Evolutionary conservation across 1,139 yeast genomes (phyloP).

Genomic region (Candida labiduridarum): DNA sequence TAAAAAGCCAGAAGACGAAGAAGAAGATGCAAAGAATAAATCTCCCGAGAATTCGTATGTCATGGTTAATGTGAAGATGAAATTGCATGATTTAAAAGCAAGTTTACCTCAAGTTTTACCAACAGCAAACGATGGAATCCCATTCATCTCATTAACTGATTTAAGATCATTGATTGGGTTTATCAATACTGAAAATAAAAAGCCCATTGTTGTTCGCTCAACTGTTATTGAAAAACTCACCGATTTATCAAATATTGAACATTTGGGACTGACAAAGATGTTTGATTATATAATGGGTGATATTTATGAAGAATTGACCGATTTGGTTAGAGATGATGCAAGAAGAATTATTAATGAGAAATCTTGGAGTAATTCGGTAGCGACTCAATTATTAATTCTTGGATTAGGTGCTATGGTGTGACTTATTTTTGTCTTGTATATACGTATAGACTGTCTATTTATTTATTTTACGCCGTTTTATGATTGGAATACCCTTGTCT

Average conservation of each 20-base stretch:
- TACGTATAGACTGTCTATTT: constrained; percentile 1
- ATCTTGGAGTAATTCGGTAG: constrained; percentile 64
- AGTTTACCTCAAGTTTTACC: constrained; percentile 57
- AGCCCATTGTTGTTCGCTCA: constrained; percentile 49
- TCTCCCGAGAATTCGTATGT: constrained; percentile 41
- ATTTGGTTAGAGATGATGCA: constrained; percentile 55
- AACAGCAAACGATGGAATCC: constrained; percentile 42
- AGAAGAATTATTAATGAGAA: constrained; percentile 46
- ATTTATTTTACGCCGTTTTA: constrained; percentile 46
- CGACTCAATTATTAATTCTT: constrained; percentile 58
- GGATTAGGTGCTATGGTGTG: constrained; percentile 63
- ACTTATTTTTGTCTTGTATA: background rate
- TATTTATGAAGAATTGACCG: constrained; percentile 57
- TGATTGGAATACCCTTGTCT: constrained; percentile 67
- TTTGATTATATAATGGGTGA: constrained; percentile 60
- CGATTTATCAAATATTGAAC: constrained; percentile 51
- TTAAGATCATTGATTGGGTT: constrained; percentile 62
- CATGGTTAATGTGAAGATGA: constrained; percentile 64
- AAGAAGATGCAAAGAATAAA: background rate
- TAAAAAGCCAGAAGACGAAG: constrained; percentile 19
- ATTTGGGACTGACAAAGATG: constrained; percentile 50
- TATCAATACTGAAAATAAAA: constrained; percentile 45
- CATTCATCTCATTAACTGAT: constrained; percentile 60
- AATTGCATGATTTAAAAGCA: constrained; percentile 64
- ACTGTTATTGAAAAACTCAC: constrained; percentile 62